Evolutionary conservation across 768 basidiomycete species (phyloP).

Genomic region (Baorangia bicolor): DNA sequence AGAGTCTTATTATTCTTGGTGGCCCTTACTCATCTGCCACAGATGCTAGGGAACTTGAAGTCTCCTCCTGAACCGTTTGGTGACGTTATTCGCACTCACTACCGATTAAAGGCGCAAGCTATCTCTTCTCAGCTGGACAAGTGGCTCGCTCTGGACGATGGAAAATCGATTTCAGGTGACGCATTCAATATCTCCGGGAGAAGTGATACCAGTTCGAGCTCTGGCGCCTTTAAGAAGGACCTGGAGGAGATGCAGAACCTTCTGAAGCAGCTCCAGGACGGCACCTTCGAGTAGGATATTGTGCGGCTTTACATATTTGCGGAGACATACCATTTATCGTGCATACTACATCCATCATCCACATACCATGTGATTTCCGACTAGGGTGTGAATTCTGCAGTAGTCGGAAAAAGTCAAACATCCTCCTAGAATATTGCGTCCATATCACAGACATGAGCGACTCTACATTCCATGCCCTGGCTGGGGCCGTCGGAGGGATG

Average conservation of each 20-base stretch:
- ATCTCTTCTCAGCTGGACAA: constrained; percentile 73
- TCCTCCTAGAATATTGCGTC: background rate
- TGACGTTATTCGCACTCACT: constrained; percentile 89
- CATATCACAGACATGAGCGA: constrained; percentile 52
- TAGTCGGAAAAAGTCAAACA: no score
- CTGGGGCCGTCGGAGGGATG: constrained; percentile 90
- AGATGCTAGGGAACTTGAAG: constrained; percentile 87
- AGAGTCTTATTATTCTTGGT: constrained; percentile 18
- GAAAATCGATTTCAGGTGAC: constrained; percentile 53
- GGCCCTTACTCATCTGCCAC: constrained; percentile 11
- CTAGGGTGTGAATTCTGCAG: background rate
- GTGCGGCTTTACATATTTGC: background rate
- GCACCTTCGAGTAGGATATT: constrained; percentile 16
- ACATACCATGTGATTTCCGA: constrained; percentile 20
- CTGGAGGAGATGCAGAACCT: constrained; percentile 67
- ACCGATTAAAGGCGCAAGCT: constrained; percentile 75
- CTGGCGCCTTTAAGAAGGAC: constrained; percentile 65
- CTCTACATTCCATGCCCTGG: constrained; percentile 80
- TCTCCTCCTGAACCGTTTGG: constrained; percentile 82
- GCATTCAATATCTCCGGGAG: constrained; percentile 45
- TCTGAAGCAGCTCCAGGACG: constrained; percentile 46
- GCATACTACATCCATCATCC: background rate
- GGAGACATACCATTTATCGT: background rate
- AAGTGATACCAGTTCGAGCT: constrained; percentile 43
- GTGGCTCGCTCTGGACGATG: constrained; percentile 79